Base-by-base conservation (phyloP, 2,329 filamentous ascomycete species). In the Microsporum ferrugineum region DNA sequence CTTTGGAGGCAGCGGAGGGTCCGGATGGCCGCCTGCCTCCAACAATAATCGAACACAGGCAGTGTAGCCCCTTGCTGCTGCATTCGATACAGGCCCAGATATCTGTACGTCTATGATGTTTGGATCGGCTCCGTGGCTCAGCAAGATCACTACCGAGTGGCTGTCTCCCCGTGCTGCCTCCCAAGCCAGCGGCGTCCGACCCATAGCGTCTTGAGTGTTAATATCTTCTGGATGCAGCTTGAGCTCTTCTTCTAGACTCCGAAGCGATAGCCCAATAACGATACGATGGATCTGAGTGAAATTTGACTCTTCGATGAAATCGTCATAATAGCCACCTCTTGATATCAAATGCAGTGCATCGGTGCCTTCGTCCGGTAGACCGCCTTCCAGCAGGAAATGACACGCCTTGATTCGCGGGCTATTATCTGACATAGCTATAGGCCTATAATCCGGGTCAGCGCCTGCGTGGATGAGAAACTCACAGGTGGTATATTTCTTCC, bases 381-480 rank as follows among this genome's bases (percentile, higher is more conserved):
- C 60, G 12, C 67, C 67, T 61, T 65, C 60, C 5, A 70, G 63
- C 23, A 70, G 38, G 45, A 69, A 65, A 53, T 70, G 59, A 33
- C 64, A 66, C 8, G 67, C 67, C 60, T 70, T 70, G 49, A 67
- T 65, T 17, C 63, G 62, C n/a, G 68, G 63, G 60, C 64, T 67
- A 56, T 70, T 65, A 47, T 70, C 67, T 43, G 60, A 63, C 5
- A 34, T 58, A 5, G 68, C 62, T 33, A 69, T 61, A 10, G 66
- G 66, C 57, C 66, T 66, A 58, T 71, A 71, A 56, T 72, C 69
- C 0, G 66, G 64, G 59, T 72, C 69, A n/a, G 69, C 69, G 3
- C 70, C 70, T 27, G 67, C 67, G 36, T 67, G 61, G 12, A 71
- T 34, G 6, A 71, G 64, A 58, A 72, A 72, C 51, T 67, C 60